Evolutionary conservation across 257 asterid genomes (phyloP), one percentile per base, ranked within the genome.

Genomic region (Cordia subcordata): DNA sequence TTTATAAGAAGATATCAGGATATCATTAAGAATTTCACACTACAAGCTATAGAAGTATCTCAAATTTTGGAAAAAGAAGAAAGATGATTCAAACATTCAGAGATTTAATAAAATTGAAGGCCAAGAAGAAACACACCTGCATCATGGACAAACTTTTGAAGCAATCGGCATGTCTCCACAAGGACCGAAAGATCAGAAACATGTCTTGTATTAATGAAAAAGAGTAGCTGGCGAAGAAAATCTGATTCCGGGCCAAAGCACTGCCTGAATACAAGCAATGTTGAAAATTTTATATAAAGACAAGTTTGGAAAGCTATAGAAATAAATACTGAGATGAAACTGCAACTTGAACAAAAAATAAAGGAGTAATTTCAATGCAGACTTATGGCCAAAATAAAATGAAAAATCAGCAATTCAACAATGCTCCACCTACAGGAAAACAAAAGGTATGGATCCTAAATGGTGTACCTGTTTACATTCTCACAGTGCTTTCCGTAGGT

Each of bases 211-310:
- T 85, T 89, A 66, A 84, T 85, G 86, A 89, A 93, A 82, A 93
- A 93, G 72, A 84, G 82, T 60, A 93, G 82, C 80, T 75, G 90
- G 65, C 73, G 75, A 55, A 89, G 81, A 72, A 82, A 93, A 76
- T 81, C 81, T 44, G 97, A 89, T 66, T 81, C 94, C 32, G 89
- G 84, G 50, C 92, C 84, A 75, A 93, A 93, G 70, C 92, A 79
- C 62, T 80, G 84, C 90, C 97, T 89, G 94, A 60, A 79, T 11
- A 53, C 38, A 21, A 4, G 57, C 5, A 53, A 42, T 42, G 47
- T 42, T 42, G 14, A 42, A 42, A 11, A 42, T 1, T 42, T 42
- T 42, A 42, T 42, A 42, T 42, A 8, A 27, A 27, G 35, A 6
- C 35, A 27, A 27, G 6, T 6, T 27, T 27, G 6, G 35, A 27